These are phyloP conservation scores for Spergularia bocconei DNA, from an alignment of 148 eudicot species.

Conservation along the genomic window DNA sequence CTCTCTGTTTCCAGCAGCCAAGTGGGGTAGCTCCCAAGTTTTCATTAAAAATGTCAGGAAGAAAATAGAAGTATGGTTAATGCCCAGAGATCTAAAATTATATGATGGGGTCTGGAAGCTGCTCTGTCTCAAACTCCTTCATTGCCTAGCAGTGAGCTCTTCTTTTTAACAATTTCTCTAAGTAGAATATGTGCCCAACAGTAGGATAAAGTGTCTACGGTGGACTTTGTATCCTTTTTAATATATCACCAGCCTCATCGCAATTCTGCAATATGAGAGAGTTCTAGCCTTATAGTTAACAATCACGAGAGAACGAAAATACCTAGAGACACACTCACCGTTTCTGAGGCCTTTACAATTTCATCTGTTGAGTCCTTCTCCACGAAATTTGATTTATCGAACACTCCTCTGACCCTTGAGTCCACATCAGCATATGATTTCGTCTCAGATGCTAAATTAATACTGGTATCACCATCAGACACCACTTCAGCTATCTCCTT, in stretches of 20 bases:
- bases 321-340: not conserved
- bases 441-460: not conserved
- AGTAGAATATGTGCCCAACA: not conserved
- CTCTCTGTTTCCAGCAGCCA: not conserved
- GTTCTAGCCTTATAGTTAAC: not conserved
- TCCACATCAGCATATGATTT: not conserved
- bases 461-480: not conserved
- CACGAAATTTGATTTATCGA: not conserved
- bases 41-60: not conserved
- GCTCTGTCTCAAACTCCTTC: not conserved
- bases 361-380: constrained; percentile 8
- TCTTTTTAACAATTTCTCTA: not conserved
- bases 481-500: not conserved
- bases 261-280: not conserved
- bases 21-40: not conserved
- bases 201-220: not conserved
- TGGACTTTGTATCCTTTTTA: no score
- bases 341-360: not conserved
- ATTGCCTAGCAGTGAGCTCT: not conserved
- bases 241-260: no score
- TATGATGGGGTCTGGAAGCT: no score
- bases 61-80: not conserved
- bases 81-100: not conserved
- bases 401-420: not conserved
- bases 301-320: not conserved